phyloP scores from a whole-genome alignment of 768 basidiomycete genomes.

The Brasilioporus rufonigricans region DNA sequence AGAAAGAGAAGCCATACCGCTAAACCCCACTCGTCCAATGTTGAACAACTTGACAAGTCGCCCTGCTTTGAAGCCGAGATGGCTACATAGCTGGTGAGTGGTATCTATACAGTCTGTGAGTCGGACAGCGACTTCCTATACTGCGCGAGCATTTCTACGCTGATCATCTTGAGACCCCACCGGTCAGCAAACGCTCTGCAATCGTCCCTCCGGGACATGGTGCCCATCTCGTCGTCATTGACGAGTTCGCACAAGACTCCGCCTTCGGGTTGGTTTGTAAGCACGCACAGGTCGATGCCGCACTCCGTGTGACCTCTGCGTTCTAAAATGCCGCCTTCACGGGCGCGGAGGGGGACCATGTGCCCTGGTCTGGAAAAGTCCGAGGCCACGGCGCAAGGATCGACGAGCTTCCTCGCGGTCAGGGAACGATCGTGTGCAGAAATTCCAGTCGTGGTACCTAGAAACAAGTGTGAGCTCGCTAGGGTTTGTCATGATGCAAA shows the following conservation, averaged over 20 bases:
- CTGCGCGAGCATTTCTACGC: constrained; percentile 78
- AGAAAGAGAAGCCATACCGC: no score
- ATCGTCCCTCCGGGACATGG: constrained; percentile 94
- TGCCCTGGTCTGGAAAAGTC: constrained; percentile 95
- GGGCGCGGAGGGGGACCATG: constrained; percentile 89
- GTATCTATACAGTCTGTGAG: not conserved
- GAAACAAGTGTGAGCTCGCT: not conserved
- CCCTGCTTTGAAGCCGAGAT: no score
- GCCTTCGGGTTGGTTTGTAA: constrained; percentile 58
- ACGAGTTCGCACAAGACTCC: constrained; percentile 95
- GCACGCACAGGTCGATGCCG: constrained; percentile 78
- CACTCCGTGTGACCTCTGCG: constrained; percentile 94
- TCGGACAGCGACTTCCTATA: constrained; percentile 21
- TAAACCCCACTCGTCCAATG: no score
- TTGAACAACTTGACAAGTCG: no score
- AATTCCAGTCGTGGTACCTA: constrained; percentile 93
- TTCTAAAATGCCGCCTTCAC: constrained; percentile 79
- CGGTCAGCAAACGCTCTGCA: constrained; percentile 87
- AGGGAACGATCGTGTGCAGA: constrained; percentile 93
- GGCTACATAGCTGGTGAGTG: no score
- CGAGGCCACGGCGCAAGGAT: constrained; percentile 46
- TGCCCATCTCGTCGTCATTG: constrained; percentile 83
- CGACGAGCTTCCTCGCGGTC: constrained; percentile 81
- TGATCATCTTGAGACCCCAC: constrained; percentile 93
- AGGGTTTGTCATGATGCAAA: not conserved